phyloP scores from a whole-genome alignment of 805 yeast species.

The Kazachstania martiniae region DNA sequence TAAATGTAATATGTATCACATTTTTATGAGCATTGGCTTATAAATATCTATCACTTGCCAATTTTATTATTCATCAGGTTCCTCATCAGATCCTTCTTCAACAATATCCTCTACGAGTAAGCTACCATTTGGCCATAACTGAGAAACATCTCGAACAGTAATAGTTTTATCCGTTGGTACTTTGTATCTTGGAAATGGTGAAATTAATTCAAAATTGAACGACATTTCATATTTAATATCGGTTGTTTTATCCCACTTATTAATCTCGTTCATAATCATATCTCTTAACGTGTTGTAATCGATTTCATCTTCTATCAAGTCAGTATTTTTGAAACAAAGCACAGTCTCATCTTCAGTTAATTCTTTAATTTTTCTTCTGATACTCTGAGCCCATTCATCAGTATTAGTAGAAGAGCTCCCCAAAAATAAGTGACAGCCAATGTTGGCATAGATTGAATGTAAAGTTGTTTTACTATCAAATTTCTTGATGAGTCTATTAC shows the following conservation, averaged over 20 bases:
- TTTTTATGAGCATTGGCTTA: no score
- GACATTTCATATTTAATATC: conserved; percentile 10
- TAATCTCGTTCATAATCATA: conserved; percentile 9
- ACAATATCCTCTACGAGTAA: conserved; percentile 39
- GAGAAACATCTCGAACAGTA: conserved; percentile 31
- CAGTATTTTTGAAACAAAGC: conserved; percentile 15
- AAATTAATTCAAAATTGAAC: conserved; percentile 46
- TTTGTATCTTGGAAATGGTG: conserved; percentile 53
- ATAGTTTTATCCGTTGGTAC: conserved; percentile 28
- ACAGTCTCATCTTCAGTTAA: conserved; percentile 7
- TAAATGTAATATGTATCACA: no score
- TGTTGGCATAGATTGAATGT: conserved; percentile 13
- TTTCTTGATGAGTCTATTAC: conserved; percentile 21
- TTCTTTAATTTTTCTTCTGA: conserved; percentile 31
- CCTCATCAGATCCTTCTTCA: conserved; percentile 23
- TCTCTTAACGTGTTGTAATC: conserved; percentile 5
- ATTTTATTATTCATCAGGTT: conserved; percentile 3
- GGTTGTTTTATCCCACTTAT: conserved; percentile 4
- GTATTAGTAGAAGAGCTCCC: conserved; percentile 44
- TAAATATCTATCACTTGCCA: no score
- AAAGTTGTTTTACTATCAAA: conserved; percentile 12
- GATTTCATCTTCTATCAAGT: conserved; percentile 5
- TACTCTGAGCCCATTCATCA: conserved; percentile 47
- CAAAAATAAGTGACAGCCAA: conserved; percentile 20
- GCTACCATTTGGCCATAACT: conserved; percentile 66